A percentile compares a stretch with the other conserved stretches of the same genome.
Conservation (phyloP, 1,139 yeast species). For the Saccharomyces pastorianus region DNA sequence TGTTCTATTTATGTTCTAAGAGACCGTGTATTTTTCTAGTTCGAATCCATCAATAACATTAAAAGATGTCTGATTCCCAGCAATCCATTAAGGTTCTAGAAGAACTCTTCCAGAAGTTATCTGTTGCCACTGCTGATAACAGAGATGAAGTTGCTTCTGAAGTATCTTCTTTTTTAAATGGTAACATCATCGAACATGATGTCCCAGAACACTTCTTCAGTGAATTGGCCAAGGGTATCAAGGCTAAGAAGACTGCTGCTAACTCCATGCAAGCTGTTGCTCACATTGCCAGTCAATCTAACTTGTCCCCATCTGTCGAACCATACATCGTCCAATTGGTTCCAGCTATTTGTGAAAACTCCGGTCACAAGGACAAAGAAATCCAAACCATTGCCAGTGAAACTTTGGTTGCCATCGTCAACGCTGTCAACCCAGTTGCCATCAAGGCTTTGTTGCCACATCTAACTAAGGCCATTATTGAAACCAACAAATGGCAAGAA, state of each 20-base stretch:
- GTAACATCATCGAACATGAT: conserved; percentile 96
- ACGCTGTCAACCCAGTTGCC: conserved; percentile 84
- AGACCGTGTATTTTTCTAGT: conserved; percentile 9
- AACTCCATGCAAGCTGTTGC: conserved; percentile 79
- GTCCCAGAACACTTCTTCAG: conserved; percentile 85
- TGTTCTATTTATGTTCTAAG: background rate
- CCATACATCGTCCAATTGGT: conserved; percentile 81
- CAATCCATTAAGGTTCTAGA: conserved; percentile 64
- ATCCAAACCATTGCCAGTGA: conserved; percentile 61
- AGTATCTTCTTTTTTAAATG: conserved; percentile 89
- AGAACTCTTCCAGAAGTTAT: conserved; percentile 86
- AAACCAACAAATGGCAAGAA: conserved; percentile 95
- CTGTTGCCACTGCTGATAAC: conserved; percentile 79
- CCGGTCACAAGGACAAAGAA: conserved; percentile 86
- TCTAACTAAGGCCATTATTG: conserved; percentile 57
- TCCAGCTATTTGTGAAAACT: conserved; percentile 58
- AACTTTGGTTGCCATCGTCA: conserved; percentile 71
- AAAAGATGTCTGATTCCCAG: conserved; percentile 37
- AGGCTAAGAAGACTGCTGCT: conserved; percentile 68
- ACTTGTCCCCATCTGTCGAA: conserved; percentile 85
- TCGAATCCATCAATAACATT: conserved; percentile 6
- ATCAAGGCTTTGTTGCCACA: conserved; percentile 84
- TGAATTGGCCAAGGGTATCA: conserved; percentile 66
- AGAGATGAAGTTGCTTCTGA: conserved; percentile 82
- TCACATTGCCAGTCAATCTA: conserved; percentile 76